These are phyloP conservation scores for Amanita phalloides DNA, from an alignment of 768 basidiomycete genomes.

Conservation along the genomic window DNA sequence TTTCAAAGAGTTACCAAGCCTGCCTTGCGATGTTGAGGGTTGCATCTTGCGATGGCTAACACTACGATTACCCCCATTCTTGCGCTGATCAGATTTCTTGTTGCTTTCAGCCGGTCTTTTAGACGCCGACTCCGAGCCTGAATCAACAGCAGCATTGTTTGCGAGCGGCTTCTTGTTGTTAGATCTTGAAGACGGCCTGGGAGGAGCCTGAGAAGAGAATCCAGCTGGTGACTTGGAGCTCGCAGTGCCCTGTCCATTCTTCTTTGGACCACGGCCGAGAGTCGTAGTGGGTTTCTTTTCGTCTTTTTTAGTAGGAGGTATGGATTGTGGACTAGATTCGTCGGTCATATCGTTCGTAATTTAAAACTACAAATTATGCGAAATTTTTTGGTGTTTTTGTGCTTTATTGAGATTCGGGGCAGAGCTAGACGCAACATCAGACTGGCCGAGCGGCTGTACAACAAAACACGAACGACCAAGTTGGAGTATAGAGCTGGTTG, in stretches of 20 bases:
- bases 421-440: neutral
- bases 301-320: constrained; percentile 53
- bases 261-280: constrained; percentile 47
- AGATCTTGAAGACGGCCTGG: constrained; percentile 53
- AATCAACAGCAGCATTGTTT: constrained; percentile 38
- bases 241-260: constrained; percentile 34
- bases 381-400: constrained; percentile 32
- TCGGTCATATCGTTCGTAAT: constrained; percentile 87
- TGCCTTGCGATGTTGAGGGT: constrained; percentile 46
- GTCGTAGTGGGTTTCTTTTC: constrained; percentile 55
- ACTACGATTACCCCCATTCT: constrained; percentile 36
- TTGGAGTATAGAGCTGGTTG: constrained; percentile 33
- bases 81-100: constrained; percentile 49
- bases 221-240: constrained; percentile 35
- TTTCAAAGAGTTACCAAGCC: constrained; percentile 30
- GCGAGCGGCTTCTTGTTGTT: constrained; percentile 51
- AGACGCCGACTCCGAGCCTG: constrained; percentile 61
- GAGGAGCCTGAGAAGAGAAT: constrained; percentile 28
- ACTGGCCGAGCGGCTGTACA: constrained; percentile 1
- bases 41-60: constrained; percentile 45
- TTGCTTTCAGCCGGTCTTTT: constrained; percentile 46
- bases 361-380: constrained; percentile 31
- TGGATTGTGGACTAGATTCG: constrained; percentile 53
- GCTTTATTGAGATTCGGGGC: constrained; percentile 12
- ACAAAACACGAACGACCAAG: constrained; percentile 31